Percentiles rank a stretch among this genome's conserved stretches.
Evolutionary conservation across 371 early-diverging fungal species (phyloP).

Genomic region (Rhizopus sp.): DNA sequence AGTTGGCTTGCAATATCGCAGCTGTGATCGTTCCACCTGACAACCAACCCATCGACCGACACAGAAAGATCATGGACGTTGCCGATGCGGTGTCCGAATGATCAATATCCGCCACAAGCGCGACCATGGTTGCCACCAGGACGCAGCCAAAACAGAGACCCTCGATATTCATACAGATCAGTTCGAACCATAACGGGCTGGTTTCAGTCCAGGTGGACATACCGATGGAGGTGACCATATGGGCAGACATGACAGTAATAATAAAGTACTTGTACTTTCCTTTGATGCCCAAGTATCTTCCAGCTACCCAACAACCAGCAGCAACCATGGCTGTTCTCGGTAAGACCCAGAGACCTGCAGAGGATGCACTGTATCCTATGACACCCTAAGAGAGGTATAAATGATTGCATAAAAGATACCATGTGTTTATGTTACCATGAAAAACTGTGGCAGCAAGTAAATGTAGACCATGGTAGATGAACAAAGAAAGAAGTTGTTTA

Average conservation of each 20-base stretch:
- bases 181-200: conserved; percentile 14
- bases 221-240: conserved; percentile 12
- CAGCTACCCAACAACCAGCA: conserved; percentile 37
- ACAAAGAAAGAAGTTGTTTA: conserved; percentile 40
- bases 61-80: conserved; percentile 52
- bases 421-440: conserved; percentile 29
- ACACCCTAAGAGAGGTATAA: conserved; percentile 26
- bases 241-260: conserved; percentile 14
- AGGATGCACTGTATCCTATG: conserved; percentile 38
- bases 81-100: conserved; percentile 44
- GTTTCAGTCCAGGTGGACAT: conserved; percentile 11
- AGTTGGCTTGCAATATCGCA: conserved; percentile 45
- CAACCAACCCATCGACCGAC: conserved; percentile 48
- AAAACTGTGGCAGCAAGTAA: conserved; percentile 42
- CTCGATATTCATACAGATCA: conserved; percentile 37
- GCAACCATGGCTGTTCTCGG: conserved; percentile 38
- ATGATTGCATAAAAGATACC: background rate
- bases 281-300: conserved; percentile 26
- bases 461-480: conserved; percentile 30
- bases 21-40: conserved; percentile 40
- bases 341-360: conserved; percentile 41
- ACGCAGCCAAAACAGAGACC: conserved; percentile 46
- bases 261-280: conserved; percentile 35
- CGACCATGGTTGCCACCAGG: conserved; percentile 48
- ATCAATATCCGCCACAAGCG: conserved; percentile 45